Conservation (phyloP, 1,284 basidiomycete genomes). For the Austropuccinia psidii region DNA sequence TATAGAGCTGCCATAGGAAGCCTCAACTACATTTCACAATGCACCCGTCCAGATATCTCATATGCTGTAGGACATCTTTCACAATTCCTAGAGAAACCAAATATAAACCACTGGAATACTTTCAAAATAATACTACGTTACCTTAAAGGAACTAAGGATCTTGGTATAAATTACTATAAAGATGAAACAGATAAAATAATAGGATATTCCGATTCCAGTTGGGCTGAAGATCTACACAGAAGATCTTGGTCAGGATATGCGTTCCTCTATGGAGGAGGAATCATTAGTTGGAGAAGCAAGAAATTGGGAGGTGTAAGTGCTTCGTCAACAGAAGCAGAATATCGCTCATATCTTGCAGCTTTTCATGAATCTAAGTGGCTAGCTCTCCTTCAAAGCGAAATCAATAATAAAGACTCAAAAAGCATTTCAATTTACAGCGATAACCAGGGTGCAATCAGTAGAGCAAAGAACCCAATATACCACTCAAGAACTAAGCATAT, state of each 20-base stretch:
- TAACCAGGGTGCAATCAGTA: constrained; percentile 19
- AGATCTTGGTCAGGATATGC: too few relatives aligned
- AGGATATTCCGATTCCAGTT: too few relatives aligned
- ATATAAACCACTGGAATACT: neutral
- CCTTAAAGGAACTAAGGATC: too few relatives aligned
- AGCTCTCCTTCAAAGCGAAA: neutral
- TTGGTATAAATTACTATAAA: too few relatives aligned
- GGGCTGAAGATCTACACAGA: too few relatives aligned
- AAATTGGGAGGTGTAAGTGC: neutral
- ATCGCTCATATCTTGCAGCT: neutral
- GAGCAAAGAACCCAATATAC: constrained; percentile 24
- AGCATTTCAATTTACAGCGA: neutral
- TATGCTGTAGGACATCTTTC: neutral
- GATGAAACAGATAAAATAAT: too few relatives aligned
- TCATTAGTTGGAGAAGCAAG: too few relatives aligned
- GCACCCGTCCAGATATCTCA: neutral
- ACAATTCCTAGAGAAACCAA: neutral
- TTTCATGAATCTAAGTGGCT: constrained; percentile 10
- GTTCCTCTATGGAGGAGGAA: too few relatives aligned
- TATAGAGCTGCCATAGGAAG: neutral
- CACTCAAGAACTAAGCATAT: constrained; percentile 32
- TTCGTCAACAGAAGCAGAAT: constrained; percentile 19
- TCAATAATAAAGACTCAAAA: neutral
- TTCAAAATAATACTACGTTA: too few relatives aligned
- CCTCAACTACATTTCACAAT: neutral